Evolutionary conservation across 257 asterid species (phyloP).

Genomic region (Solanum etuberosum): DNA sequence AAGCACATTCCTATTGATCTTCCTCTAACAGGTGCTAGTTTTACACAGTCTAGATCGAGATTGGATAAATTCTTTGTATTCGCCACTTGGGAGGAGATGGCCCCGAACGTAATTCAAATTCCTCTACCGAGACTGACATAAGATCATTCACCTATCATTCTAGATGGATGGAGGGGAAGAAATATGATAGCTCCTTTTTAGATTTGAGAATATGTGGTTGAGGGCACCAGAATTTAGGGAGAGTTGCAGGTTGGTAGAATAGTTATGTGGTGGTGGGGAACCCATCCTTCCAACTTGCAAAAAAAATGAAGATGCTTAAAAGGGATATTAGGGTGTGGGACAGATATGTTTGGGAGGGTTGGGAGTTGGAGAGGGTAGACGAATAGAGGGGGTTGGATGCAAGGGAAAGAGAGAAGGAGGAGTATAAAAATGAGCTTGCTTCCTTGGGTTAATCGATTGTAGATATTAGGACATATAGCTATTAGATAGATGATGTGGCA

Average conservation of each 20-base stretch:
- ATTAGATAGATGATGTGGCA: not conserved
- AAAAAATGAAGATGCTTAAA: not conserved
- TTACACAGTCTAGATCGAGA: no score
- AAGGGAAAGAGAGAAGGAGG: not conserved
- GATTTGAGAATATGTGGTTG: not conserved
- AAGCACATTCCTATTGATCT: not conserved
- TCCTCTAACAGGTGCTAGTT: no score
- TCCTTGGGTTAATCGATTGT: not conserved
- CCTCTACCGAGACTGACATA: no score
- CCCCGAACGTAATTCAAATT: no score
- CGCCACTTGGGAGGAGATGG: no score
- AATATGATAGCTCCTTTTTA: no score
- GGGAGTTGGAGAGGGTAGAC: not conserved
- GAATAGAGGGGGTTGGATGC: not conserved
- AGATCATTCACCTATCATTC: no score
- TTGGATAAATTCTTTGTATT: no score
- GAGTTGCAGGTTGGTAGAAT: not conserved
- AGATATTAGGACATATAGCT: not conserved
- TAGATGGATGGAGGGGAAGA: no score
- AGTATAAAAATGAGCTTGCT: not conserved
- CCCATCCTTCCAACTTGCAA: not conserved
- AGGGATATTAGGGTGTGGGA: not conserved
- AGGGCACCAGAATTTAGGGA: no score
- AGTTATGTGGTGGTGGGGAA: not conserved
- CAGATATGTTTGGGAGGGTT: not conserved